Conservation (phyloP, 495 filamentous ascomycete species). For the Penicillium simplicissimum region DNA sequence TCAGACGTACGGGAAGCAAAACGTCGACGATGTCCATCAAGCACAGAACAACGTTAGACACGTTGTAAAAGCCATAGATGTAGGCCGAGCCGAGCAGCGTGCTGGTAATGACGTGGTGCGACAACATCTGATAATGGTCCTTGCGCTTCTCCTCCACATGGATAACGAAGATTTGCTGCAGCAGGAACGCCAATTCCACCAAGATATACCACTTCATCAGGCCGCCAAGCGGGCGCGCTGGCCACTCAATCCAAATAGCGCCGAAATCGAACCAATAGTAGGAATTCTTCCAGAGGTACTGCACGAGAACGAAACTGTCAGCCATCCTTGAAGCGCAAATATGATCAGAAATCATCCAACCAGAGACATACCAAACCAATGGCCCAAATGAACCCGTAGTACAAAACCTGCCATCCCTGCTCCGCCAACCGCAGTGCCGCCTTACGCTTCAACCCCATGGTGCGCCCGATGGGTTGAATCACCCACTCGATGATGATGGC, state of each 20-base stretch:
- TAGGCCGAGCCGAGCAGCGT: constrained; percentile 77
- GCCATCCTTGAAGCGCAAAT: not conserved
- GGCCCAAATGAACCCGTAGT: constrained; percentile 76
- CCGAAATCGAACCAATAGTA: constrained; percentile 74
- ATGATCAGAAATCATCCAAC: not conserved
- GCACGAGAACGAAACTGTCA: constrained; percentile 5
- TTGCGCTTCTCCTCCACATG: constrained; percentile 93
- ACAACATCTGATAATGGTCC: constrained; percentile 94
- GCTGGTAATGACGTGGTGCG: constrained; percentile 89
- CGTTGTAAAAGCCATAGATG: constrained; percentile 77
- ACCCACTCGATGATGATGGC: constrained; percentile 86
- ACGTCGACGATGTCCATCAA: constrained; percentile 95
- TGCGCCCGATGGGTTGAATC: constrained; percentile 70
- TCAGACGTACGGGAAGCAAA: constrained; percentile 71
- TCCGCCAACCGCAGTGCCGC: constrained; percentile 80
- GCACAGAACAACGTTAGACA: constrained; percentile 85
- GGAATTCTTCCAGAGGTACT: constrained; percentile 82
- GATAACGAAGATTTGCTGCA: constrained; percentile 92
- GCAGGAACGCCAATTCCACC: constrained; percentile 86
- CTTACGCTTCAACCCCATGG: constrained; percentile 70
- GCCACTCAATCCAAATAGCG: constrained; percentile 83
- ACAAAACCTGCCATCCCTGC: constrained; percentile 86
- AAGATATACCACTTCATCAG: constrained; percentile 89
- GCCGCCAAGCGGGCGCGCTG: constrained; percentile 67
- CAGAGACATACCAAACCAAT: constrained; percentile 73